phyloP scores from a whole-genome alignment of 768 basidiomycete genomes.

The Boletus tomentosulus region DNA sequence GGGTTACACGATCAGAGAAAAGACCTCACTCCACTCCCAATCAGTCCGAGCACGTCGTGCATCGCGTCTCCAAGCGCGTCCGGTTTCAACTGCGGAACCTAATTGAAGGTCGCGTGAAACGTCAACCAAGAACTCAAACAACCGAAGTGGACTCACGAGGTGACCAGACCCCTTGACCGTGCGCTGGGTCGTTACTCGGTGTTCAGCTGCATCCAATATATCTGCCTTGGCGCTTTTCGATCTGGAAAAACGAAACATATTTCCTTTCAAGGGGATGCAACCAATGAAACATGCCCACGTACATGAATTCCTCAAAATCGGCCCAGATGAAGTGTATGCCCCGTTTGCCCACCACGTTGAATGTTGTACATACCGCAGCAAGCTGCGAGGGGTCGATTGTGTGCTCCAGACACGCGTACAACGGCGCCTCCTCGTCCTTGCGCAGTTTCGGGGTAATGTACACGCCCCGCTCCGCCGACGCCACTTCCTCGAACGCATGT shows the following conservation, averaged over 20 bases:
- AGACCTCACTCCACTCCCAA: constrained; percentile 8
- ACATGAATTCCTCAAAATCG: constrained; percentile 30
- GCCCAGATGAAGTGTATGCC: constrained; percentile 30
- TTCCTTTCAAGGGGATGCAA: not conserved
- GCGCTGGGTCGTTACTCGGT: constrained; percentile 17
- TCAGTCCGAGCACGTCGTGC: constrained; percentile 20
- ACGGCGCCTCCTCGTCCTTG: constrained; percentile 28
- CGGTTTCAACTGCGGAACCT: constrained; percentile 30
- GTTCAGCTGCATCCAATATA: constrained; percentile 26
- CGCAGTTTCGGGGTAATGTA: constrained; percentile 21
- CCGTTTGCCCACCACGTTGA: constrained; percentile 7
- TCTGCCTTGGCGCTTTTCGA: constrained; percentile 24
- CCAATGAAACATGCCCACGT: not conserved
- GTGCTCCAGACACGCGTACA: constrained; percentile 25
- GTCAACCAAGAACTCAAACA: not conserved
- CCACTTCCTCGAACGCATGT: constrained; percentile 20
- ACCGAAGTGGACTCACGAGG: constrained; percentile 17
- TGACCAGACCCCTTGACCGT: constrained; percentile 28
- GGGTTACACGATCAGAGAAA: constrained; percentile 9
- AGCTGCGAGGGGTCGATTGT: constrained; percentile 25
- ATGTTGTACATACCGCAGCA: constrained; percentile 12
- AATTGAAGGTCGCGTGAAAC: not conserved
- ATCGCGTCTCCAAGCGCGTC: constrained; percentile 24
- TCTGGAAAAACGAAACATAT: constrained; percentile 4
- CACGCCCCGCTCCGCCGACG: constrained; percentile 3